Conservation (phyloP, 202 grass and related monocot genomes). For the Brachypodium distachyon region DNA sequence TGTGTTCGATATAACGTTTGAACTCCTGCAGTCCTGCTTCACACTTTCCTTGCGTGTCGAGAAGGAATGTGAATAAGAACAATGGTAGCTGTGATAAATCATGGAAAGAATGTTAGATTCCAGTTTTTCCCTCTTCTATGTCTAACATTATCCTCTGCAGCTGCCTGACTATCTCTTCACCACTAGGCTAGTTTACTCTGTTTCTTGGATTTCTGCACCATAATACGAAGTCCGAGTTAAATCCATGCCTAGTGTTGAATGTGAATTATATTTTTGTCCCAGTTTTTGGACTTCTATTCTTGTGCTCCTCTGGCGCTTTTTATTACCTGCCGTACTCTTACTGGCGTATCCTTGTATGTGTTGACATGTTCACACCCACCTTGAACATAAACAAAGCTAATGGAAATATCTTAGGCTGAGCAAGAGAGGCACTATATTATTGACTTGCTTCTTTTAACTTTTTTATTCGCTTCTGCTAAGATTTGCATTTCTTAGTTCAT, state of each 20-base stretch:
- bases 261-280: not conserved
- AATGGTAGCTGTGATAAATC: not conserved
- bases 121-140: not conserved
- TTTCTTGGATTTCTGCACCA: not conserved
- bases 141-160: not conserved
- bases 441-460: not conserved
- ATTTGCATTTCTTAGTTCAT: not conserved
- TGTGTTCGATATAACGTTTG: not conserved
- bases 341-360: not conserved
- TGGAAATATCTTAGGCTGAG: not conserved
- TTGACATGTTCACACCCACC: not conserved
- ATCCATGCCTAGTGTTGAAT: not conserved
- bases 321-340: not conserved
- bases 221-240: not conserved
- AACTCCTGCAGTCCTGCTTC: not conserved
- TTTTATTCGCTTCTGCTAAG: not conserved
- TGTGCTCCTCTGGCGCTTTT: not conserved
- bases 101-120: not conserved
- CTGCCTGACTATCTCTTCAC: not conserved
- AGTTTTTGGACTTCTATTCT: not conserved
- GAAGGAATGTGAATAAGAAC: not conserved
- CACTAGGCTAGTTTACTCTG: not conserved
- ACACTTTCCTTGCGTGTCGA: not conserved
- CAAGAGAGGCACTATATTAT: not conserved
- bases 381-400: not conserved